These are phyloP conservation scores for Pseudogymnoascus pannorum DNA, from an alignment of 2,329 filamentous ascomycete species.

Conservation along the genomic window DNA sequence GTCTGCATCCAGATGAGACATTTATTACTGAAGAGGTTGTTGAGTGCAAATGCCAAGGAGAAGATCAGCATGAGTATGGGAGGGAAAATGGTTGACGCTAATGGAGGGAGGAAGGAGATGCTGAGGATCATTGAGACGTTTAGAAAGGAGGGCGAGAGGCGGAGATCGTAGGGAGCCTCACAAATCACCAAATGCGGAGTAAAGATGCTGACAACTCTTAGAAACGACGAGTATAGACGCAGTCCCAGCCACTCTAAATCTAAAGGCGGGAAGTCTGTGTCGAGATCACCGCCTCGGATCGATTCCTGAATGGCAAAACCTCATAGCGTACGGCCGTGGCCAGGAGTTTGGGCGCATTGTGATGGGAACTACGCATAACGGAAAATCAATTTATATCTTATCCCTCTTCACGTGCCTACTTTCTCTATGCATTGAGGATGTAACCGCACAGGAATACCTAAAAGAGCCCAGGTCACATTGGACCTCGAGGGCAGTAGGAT, in stretches of 20 bases:
- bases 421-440: not conserved
- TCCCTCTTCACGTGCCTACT: not conserved
- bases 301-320: not conserved
- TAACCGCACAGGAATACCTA: not conserved
- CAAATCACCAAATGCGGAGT: not conserved
- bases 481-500: not conserved
- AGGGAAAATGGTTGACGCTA: slow-evolving; percentile 74
- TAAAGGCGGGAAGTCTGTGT: not conserved
- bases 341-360: not conserved
- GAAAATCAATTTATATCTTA: not conserved
- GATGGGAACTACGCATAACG: not conserved
- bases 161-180: slow-evolving; percentile 60
- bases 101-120: slow-evolving; percentile 81
- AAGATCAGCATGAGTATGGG: slow-evolving; percentile 94
- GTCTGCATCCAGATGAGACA: slow-evolving; percentile 94
- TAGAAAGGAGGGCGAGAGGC: slow-evolving; percentile 77
- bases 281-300: slow-evolving; percentile 1
- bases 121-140: slow-evolving; percentile 79
- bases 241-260: slow-evolving; percentile 1
- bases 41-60: slow-evolving; percentile 70
- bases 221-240: slow-evolving; percentile 2
- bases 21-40: slow-evolving; percentile 74
- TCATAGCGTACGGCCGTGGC: not conserved
- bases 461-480: not conserved
- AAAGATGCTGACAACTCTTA: not conserved